Conservation (phyloP, 129 eudicot species). For the Silybum marianum region DNA sequence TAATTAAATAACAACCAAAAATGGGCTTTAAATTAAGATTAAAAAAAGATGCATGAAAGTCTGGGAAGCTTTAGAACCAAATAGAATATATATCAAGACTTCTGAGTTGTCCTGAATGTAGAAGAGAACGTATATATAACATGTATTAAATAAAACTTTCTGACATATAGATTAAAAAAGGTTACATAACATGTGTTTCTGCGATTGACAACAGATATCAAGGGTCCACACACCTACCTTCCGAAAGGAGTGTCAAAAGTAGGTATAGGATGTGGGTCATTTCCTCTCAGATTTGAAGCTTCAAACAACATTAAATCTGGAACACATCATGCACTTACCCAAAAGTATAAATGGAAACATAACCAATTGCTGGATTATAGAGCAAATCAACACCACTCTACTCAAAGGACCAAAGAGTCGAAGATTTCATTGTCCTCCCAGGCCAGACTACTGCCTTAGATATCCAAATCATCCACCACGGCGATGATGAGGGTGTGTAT, state of each 20-base stretch:
- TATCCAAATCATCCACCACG: not conserved
- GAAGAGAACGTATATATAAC: not conserved
- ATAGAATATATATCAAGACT: too few species aligned
- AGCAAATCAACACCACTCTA: not conserved
- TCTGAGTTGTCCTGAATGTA: not conserved
- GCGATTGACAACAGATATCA: not conserved
- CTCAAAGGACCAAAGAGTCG: not conserved
- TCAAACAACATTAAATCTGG: not conserved
- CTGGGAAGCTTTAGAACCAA: not conserved
- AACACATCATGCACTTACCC: not conserved
- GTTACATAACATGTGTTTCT: not conserved
- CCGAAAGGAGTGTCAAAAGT: not conserved
- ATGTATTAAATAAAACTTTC: not conserved
- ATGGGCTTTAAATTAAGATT: not conserved
- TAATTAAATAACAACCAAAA: not conserved
- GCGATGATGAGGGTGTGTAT: not conserved
- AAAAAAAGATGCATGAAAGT: not conserved
- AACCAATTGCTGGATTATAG: not conserved
- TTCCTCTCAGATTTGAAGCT: not conserved
- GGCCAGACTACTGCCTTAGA: conserved; percentile 1
- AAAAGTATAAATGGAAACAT: not conserved
- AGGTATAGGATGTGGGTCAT: not conserved
- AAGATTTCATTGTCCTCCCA: not conserved
- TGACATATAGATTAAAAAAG: not conserved
- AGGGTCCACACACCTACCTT: not conserved